phyloP scores from a whole-genome alignment of 495 filamentous ascomycete species.

The Hyaloscypha hepaticicola region DNA sequence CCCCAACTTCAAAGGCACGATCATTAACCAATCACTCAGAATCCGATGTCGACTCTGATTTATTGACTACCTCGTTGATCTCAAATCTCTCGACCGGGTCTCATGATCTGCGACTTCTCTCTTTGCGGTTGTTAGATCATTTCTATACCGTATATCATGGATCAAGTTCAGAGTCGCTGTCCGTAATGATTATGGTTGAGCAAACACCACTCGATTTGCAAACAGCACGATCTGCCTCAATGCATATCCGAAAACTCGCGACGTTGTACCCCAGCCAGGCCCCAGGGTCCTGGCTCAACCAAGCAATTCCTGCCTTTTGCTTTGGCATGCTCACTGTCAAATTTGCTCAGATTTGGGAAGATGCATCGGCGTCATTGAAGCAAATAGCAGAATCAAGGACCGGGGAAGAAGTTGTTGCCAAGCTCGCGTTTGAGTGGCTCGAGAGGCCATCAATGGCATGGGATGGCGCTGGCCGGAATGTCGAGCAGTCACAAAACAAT shows the following conservation, averaged over 20 bases:
- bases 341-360: slow-evolving; percentile 81
- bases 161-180: slow-evolving; percentile 41
- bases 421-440: slow-evolving; percentile 79
- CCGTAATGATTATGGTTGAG: slow-evolving; percentile 68
- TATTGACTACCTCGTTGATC: slow-evolving; percentile 60
- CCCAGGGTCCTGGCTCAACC: slow-evolving; percentile 61
- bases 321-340: slow-evolving; percentile 88
- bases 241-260: slow-evolving; percentile 79
- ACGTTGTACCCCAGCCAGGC: slow-evolving; percentile 54
- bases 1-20: slow-evolving; percentile 30
- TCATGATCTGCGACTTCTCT: slow-evolving; percentile 65
- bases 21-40: slow-evolving; percentile 27
- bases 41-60: slow-evolving; percentile 36
- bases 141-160: slow-evolving; percentile 38
- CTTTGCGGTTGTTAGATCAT: slow-evolving; percentile 65
- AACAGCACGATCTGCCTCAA: slow-evolving; percentile 69
- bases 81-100: slow-evolving; percentile 70
- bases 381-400: slow-evolving; percentile 65
- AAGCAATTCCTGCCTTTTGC: slow-evolving; percentile 74
- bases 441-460: slow-evolving; percentile 52
- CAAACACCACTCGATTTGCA: slow-evolving; percentile 73
- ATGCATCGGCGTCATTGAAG: slow-evolving; percentile 71
- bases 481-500: slow-evolving; percentile 26
- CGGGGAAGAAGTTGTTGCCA: slow-evolving; percentile 72
- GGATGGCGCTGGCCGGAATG: slow-evolving; percentile 34